A percentile compares a stretch with the other conserved stretches of the same genome.
Evolutionary conservation across 176 grass and related monocot species (phyloP).

Genomic region (Musa beccarii): DNA sequence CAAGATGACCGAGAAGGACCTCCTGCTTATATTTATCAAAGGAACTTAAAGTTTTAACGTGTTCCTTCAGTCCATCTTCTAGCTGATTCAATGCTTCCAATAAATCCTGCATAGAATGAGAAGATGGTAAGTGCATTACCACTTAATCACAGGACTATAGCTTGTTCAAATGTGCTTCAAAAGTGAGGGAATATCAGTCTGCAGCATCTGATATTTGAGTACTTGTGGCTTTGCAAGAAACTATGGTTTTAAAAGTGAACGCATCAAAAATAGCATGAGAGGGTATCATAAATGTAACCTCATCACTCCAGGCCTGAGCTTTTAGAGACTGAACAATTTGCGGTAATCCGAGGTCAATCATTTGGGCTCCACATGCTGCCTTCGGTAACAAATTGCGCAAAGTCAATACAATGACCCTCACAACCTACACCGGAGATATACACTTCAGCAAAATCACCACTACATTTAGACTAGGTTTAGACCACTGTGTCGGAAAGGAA

Average conservation of each 20-base stretch:
- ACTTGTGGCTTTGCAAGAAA: background rate
- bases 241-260: too few species aligned
- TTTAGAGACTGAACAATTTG: constrained; percentile 90
- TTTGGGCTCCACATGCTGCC: constrained; percentile 81
- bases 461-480: background rate
- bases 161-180: background rate
- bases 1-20: constrained; percentile 90
- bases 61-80: constrained; percentile 77
- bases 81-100: constrained; percentile 86
- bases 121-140: constrained; percentile 8
- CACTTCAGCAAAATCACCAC: background rate
- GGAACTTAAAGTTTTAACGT: constrained; percentile 73
- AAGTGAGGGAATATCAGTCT: background rate
- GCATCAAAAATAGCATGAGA: constrained; percentile 7
- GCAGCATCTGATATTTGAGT: background rate
- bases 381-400: constrained; percentile 78
- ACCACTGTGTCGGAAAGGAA: background rate
- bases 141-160: background rate
- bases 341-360: constrained; percentile 92
- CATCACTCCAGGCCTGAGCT: constrained; percentile 97
- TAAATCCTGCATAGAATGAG: constrained; percentile 54
- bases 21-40: constrained; percentile 99
- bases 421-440: constrained; percentile 43
- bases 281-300: constrained; percentile 38
- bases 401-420: constrained; percentile 77